Evolutionary conservation across 1,284 basidiomycete genomes (phyloP).

Genomic region (Athelia psychrophila): DNA sequence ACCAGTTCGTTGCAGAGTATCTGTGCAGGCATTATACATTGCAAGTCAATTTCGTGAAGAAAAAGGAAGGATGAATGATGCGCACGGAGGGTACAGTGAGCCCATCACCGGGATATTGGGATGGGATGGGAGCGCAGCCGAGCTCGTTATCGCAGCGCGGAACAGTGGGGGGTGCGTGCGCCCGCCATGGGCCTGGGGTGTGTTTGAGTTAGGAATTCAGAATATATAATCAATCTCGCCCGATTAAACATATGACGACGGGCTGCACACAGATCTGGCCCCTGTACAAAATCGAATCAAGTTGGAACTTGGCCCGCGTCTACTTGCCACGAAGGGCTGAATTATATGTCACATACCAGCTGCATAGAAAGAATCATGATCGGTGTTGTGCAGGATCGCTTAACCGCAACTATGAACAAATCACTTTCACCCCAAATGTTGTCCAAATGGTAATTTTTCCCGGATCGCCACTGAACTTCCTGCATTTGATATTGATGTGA

Average conservation of each 20-base stretch:
- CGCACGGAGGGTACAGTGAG: constrained; percentile 40
- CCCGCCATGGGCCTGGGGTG: constrained; percentile 25
- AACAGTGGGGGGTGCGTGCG: constrained; percentile 39
- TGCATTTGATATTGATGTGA: constrained; percentile 3
- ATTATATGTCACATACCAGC: background rate
- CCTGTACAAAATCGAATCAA: constrained; percentile 12
- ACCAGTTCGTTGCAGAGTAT: constrained; percentile 28
- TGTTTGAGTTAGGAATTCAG: background rate
- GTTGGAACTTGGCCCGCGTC: background rate
- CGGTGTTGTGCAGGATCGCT: background rate
- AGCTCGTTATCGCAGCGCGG: constrained; percentile 41
- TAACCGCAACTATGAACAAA: background rate
- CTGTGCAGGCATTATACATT: constrained; percentile 30
- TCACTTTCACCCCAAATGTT: constrained; percentile 25
- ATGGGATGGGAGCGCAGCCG: constrained; percentile 42
- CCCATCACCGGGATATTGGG: constrained; percentile 41
- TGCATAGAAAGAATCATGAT: background rate
- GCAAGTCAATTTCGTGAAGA: background rate
- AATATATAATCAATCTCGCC: background rate
- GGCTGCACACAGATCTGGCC: constrained; percentile 32
- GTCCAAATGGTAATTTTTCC: constrained; percentile 23
- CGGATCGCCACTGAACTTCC: constrained; percentile 27
- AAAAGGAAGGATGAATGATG: constrained; percentile 1
- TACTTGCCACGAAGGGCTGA: constrained; percentile 1
- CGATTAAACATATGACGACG: constrained; percentile 11